Conservation (phyloP, 2,329 filamentous ascomycete genomes). For the Epichloe festucae region DNA sequence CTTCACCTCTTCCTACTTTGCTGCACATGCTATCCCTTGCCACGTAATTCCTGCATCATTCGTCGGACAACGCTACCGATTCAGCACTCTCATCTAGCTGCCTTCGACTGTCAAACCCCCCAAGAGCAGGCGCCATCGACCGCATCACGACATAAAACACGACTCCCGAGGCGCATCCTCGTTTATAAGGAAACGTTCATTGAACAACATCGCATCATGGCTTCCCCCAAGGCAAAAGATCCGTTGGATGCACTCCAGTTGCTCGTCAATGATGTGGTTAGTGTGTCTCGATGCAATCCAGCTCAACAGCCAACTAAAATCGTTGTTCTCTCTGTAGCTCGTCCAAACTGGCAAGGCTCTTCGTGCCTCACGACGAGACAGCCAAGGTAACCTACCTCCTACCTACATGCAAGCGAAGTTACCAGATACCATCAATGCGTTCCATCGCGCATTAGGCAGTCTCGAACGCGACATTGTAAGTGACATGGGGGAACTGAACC, state of each 20-base stretch:
- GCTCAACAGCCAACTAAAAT: background rate
- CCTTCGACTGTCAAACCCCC: background rate
- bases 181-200: background rate
- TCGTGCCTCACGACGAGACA: slow-evolving; percentile 33
- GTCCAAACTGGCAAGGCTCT: slow-evolving; percentile 47
- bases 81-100: background rate
- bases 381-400: slow-evolving; percentile 23
- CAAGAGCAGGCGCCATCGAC: background rate
- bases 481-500: background rate
- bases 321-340: slow-evolving; percentile 26
- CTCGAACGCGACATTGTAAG: slow-evolving; percentile 45
- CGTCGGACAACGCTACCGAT: background rate
- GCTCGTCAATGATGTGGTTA: slow-evolving; percentile 42
- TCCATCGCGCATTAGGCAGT: slow-evolving; percentile 42
- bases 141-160: background rate
- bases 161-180: background rate
- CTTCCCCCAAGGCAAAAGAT: slow-evolving; percentile 20
- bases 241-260: slow-evolving; percentile 36
- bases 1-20: background rate
- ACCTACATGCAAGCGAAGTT: slow-evolving; percentile 28
- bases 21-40: background rate
- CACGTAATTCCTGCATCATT: background rate
- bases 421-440: slow-evolving; percentile 31
- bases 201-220: slow-evolving; percentile 7
- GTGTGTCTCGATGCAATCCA: slow-evolving; percentile 12